phyloP scores from a whole-genome alignment of 495 filamentous ascomycete species.

The Neurospora discreta region DNA sequence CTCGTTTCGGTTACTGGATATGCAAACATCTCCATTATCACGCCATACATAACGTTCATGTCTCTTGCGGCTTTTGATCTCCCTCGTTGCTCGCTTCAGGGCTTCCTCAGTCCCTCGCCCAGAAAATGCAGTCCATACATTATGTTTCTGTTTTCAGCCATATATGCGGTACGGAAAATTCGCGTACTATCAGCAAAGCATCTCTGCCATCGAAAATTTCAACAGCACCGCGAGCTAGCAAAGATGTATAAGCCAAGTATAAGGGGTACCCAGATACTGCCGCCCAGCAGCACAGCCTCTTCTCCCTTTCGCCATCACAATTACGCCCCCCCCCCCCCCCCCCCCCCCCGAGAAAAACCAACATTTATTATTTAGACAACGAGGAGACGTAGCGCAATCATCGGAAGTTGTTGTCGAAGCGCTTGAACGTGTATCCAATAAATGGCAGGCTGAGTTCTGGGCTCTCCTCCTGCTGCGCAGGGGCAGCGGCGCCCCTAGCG shows the following conservation, averaged over 20 bases:
- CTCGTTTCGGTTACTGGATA: not conserved
- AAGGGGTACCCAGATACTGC: not conserved
- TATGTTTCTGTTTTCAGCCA: not conserved
- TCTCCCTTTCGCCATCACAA: not conserved
- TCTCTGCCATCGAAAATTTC: not conserved
- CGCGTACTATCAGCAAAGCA: not conserved
- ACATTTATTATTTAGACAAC: not conserved
- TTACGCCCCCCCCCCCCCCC: not conserved
- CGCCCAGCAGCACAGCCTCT: not conserved
- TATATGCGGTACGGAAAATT: not conserved
- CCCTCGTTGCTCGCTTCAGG: not conserved
- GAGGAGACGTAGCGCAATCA: slow-evolving; percentile 14
- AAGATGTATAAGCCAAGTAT: not conserved
- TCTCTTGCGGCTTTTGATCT: not conserved
- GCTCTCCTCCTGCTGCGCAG: slow-evolving; percentile 32
- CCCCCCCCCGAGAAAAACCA: not conserved
- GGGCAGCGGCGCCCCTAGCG: slow-evolving; percentile 21
- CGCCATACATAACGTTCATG: not conserved
- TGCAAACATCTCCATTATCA: not conserved
- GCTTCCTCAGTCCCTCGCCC: not conserved
- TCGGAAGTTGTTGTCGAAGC: slow-evolving; percentile 71
- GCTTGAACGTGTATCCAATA: slow-evolving; percentile 97
- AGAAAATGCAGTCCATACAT: not conserved
- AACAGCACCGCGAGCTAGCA: not conserved
- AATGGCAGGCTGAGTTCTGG: slow-evolving; percentile 93